Conservation (phyloP, 345 rosid genomes). For the Trapa bicornis region DNA sequence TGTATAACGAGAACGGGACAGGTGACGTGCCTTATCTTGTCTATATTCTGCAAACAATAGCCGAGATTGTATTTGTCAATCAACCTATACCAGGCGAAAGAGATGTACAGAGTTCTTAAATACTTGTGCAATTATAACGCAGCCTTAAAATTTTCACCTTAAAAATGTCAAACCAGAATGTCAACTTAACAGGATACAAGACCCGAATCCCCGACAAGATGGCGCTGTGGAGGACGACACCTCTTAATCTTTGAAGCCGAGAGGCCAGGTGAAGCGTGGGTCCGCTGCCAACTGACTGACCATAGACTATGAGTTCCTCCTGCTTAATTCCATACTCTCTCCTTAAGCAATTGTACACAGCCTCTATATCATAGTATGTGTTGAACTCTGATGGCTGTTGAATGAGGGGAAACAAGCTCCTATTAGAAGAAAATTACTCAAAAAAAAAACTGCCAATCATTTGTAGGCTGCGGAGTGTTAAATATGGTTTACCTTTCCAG, state of each 20-base stretch:
- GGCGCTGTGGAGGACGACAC: constrained; percentile 92
- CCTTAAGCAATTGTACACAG: constrained; percentile 71
- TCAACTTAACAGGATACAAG: constrained; percentile 83
- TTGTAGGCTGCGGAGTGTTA: not conserved
- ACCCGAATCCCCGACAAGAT: constrained; percentile 93
- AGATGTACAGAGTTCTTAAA: not conserved
- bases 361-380: constrained; percentile 88
- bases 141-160: constrained; percentile 30
- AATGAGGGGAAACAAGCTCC: constrained; percentile 1
- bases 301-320: constrained; percentile 79
- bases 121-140: not conserved
- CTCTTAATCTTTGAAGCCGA: constrained; percentile 53
- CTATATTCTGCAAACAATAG: constrained; percentile 62
- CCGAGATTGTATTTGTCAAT: constrained; percentile 4
- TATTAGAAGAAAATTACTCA: not conserved
- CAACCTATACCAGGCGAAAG: not conserved
- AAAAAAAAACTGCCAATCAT: not conserved
- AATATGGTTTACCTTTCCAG: constrained; percentile 68
- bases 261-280: constrained; percentile 86
- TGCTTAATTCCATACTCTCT: constrained; percentile 55
- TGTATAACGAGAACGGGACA: constrained; percentile 93
- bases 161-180: constrained; percentile 87
- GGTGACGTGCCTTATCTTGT: constrained; percentile 78
- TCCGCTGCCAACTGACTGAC: constrained; percentile 97
- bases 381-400: constrained; percentile 82